Evolutionary conservation across 129 eudicot species (phyloP), one percentile per base, ranked within the genome.

Genomic region (Dittrichia graveolens): DNA sequence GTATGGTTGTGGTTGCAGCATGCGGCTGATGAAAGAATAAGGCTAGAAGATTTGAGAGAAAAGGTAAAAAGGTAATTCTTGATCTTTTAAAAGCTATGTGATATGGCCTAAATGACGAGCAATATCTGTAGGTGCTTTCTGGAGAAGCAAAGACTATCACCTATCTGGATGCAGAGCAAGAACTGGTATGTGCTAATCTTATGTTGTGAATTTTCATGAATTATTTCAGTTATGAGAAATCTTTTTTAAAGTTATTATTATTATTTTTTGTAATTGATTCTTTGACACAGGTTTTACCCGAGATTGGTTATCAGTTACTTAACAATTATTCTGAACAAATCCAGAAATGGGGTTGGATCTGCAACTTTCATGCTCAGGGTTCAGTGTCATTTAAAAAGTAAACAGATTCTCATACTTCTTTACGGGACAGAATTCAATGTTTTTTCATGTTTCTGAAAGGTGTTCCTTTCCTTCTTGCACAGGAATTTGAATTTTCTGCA

Each of bases 1-100:
- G 9, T 7, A 39, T 83, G 65, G 57, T 59, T 68, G 67, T 72
- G 54, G 73, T 83, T 69, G 11, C 94, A 95, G 99, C 99, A 95
- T 71, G 99, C 99, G 48, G 99, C 99, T 31, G 99, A 95, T 84
- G 99, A 95, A 75, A 84, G 97, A 77, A 95, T 95, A 69, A 86
- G 94, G 39, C 78, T 95, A 74, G 99, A 95, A 79, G 99, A 88
- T 60, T 74, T 95, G 78, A 91, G 97, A 31, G 73, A 74, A 55
- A 90, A 95, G 99, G 99, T 95, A 82, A 65, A 63, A 47, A 49
- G 24, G 44, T 48, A 71, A 19, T 35, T 61, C 48, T 73, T 61
- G 43, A 41, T 42, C 42, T 78, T 79, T 65, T 15, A 69, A 48
- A 50, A 47, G 18, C 16, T 46, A 56, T 48, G 49, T 40, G 49